Evolutionary conservation across 306 rosid genomes (phyloP).

Genomic region (Rosa rugosa): DNA sequence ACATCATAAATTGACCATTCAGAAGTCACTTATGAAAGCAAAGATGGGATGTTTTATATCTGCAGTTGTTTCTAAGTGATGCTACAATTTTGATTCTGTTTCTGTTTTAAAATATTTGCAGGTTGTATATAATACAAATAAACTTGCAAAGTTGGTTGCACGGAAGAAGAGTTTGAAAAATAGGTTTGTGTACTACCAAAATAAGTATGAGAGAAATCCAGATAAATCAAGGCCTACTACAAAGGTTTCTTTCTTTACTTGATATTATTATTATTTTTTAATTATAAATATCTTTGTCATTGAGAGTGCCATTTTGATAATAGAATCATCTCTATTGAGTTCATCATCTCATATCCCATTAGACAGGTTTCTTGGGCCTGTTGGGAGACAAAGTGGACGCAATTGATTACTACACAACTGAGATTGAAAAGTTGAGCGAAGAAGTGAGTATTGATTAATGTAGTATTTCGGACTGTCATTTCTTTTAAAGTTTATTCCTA

Average conservation of each 20-base stretch:
- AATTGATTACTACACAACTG: slow-evolving; percentile 49
- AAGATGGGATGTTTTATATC: not conserved
- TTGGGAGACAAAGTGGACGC: slow-evolving; percentile 70
- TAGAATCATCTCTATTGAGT: slow-evolving; percentile 19
- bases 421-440: slow-evolving; percentile 44
- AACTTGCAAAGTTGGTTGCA: slow-evolving; percentile 66
- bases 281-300: not conserved
- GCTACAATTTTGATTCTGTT: not conserved
- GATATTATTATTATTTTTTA: not conserved
- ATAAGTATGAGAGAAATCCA: slow-evolving; percentile 67
- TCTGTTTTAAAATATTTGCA: slow-evolving; percentile 17
- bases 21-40: not conserved
- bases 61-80: not conserved
- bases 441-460: slow-evolving; percentile 51
- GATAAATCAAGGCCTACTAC: slow-evolving; percentile 48
- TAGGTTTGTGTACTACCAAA: slow-evolving; percentile 73
- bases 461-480: not conserved
- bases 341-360: slow-evolving; percentile 43
- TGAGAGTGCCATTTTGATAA: slow-evolving; percentile 4
- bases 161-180: slow-evolving; percentile 55
- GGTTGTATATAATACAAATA: slow-evolving; percentile 82
- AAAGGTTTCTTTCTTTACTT: slow-evolving; percentile 62
- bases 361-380: slow-evolving; percentile 80
- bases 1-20: not conserved
- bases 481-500: not conserved